These are phyloP conservation scores for Salvia hispanica DNA, from an alignment of 257 asterid genomes.

Conservation along the genomic window DNA sequence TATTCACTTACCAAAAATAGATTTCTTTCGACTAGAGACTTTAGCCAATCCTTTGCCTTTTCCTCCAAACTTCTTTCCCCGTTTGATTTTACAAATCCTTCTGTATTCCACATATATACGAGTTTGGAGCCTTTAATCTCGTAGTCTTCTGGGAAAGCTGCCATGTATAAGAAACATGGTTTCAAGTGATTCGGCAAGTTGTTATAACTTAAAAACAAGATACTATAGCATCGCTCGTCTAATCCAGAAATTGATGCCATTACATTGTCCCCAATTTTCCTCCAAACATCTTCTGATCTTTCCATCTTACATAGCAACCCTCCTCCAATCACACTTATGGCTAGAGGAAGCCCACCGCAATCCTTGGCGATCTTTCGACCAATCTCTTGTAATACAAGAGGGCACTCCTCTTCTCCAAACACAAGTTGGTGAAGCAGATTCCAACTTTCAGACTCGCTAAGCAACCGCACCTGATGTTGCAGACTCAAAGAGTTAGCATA, in stretches of 20 bases:
- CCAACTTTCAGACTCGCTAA: no score
- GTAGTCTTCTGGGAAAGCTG: conserved; percentile 24
- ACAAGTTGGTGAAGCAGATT: conserved; percentile 21
- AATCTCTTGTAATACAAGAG: background rate
- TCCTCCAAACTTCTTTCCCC: background rate
- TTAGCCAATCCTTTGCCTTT: background rate
- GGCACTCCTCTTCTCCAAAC: conserved; percentile 15
- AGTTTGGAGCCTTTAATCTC: background rate
- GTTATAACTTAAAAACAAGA: background rate
- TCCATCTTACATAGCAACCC: background rate
- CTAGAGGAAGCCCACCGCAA: conserved; percentile 31
- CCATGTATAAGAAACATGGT: background rate
- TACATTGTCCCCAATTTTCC: conserved; percentile 1
- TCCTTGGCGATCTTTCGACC: conserved; percentile 20
- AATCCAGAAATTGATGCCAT: background rate
- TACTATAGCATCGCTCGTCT: conserved; percentile 4
- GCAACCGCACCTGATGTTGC: conserved; percentile 25
- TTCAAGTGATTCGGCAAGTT: no score
- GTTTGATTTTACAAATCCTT: conserved; percentile 24
- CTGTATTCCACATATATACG: conserved; percentile 18
- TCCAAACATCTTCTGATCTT: conserved; percentile 8
- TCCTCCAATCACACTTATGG: no score
- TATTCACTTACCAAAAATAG: background rate
- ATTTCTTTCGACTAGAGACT: conserved; percentile 21
- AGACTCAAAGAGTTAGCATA: background rate